Evolutionary conservation across 306 rosid species (phyloP).

Genomic region (Pachyrhizus erosus): DNA sequence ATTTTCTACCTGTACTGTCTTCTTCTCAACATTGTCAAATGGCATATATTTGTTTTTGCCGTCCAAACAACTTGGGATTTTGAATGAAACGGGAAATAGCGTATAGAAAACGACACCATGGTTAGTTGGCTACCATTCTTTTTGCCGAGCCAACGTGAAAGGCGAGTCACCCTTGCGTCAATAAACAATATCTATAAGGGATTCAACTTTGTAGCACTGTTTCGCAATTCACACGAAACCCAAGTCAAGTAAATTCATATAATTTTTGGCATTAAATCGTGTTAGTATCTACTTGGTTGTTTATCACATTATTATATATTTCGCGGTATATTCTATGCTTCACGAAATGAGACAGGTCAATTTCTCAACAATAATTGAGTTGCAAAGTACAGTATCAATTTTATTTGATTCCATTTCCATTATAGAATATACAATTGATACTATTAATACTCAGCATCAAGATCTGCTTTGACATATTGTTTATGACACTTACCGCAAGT

Average conservation of each 20-base stretch:
- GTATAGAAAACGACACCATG: neutral
- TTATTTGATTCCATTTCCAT: conserved; percentile 12
- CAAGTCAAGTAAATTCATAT: neutral
- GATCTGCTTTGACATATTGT: conserved; percentile 29
- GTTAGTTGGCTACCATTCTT: neutral
- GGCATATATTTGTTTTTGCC: neutral
- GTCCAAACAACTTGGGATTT: conserved; percentile 34
- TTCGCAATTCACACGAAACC: too few species aligned
- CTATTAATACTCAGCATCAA: neutral
- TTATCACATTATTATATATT: neutral
- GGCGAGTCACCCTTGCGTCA: neutral
- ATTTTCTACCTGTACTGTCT: neutral
- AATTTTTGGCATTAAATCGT: neutral
- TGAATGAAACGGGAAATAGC: neutral
- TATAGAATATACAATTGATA: neutral
- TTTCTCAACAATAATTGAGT: conserved; percentile 29
- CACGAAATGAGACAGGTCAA: conserved; percentile 38
- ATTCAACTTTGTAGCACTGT: too few species aligned
- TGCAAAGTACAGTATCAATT: conserved; percentile 1
- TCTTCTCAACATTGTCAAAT: neutral
- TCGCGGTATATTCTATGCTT: conserved; percentile 37
- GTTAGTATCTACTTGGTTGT: neutral
- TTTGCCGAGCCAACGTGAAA: neutral
- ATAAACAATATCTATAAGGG: neutral
- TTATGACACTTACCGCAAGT: neutral